phyloP scores from a whole-genome alignment of 2,329 filamentous ascomycete genomes.

The Sclerotinia minor region DNA sequence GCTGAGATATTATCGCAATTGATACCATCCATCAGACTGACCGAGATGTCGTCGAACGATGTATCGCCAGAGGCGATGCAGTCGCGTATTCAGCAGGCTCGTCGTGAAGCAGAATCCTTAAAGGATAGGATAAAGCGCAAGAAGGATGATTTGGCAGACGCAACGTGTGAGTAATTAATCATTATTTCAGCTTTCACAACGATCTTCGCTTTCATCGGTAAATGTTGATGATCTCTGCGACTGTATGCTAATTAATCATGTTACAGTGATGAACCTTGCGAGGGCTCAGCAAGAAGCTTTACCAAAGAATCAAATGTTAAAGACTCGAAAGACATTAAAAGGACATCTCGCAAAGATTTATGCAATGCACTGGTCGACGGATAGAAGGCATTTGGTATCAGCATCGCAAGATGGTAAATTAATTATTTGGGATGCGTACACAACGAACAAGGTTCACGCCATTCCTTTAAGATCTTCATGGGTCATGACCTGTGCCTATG shows the following conservation, averaged over 20 bases:
- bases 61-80: slow-evolving; percentile 80
- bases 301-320: slow-evolving; percentile 90
- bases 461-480: slow-evolving; percentile 96
- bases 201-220: neutral
- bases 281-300: slow-evolving; percentile 89
- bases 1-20: slow-evolving; percentile 28
- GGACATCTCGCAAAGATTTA: slow-evolving; percentile 99
- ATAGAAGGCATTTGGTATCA: slow-evolving; percentile 93
- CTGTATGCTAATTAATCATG: slow-evolving; percentile 30
- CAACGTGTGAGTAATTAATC: slow-evolving; percentile 72
- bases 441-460: slow-evolving; percentile 98
- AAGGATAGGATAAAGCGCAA: slow-evolving; percentile 99
- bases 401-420: slow-evolving; percentile 99
- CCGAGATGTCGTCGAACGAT: slow-evolving; percentile 50
- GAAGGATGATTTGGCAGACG: slow-evolving; percentile 99
- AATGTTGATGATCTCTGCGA: slow-evolving; percentile 1
- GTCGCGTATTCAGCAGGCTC: slow-evolving; percentile 85
- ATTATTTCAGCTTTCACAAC: slow-evolving; percentile 11
- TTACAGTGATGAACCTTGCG: slow-evolving; percentile 83
- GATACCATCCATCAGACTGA: slow-evolving; percentile 28
- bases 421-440: slow-evolving; percentile 99
- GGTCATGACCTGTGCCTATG: slow-evolving; percentile 99
- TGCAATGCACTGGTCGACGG: slow-evolving; percentile 99
- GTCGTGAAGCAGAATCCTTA: slow-evolving; percentile 94
- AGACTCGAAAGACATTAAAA: slow-evolving; percentile 93